Conservation (phyloP, 176 grass and related monocot species). For the Rhynchospora breviuscula region DNA sequence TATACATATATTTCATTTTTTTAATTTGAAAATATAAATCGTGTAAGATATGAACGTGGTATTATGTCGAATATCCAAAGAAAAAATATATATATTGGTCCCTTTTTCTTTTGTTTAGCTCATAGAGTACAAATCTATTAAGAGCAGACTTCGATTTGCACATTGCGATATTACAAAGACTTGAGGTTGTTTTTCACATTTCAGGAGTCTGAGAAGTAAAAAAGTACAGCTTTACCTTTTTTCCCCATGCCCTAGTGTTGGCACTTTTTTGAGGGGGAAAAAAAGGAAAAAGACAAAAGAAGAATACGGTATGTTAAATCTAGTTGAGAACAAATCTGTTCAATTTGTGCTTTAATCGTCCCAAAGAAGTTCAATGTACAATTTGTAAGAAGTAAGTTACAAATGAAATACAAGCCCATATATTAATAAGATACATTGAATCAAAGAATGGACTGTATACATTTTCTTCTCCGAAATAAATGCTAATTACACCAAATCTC, state of each 20-base stretch:
- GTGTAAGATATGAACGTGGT: too few relatives aligned
- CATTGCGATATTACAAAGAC: neutral
- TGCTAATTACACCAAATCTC: conserved; percentile 11
- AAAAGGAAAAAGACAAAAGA: neutral
- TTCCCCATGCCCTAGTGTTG: neutral
- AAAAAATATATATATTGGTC: too few relatives aligned
- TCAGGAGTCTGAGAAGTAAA: neutral
- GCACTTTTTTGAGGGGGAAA: neutral
- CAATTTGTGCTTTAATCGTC: neutral
- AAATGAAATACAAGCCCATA: conserved; percentile 28
- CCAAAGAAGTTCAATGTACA: neutral
- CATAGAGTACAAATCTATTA: neutral
- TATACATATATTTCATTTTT: too few relatives aligned
- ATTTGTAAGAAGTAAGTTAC: neutral
- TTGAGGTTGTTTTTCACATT: neutral
- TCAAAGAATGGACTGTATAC: conserved; percentile 46
- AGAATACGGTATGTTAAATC: neutral
- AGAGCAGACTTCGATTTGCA: neutral
- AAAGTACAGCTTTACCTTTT: neutral
- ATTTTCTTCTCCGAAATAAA: conserved; percentile 5
- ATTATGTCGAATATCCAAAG: too few relatives aligned
- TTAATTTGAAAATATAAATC: too few relatives aligned
- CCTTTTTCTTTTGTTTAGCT: too few relatives aligned
- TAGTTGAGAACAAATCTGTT: neutral
- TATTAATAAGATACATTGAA: conserved; percentile 16